These are phyloP conservation scores for Stephanodiscus triporus DNA, from an alignment of 108 stramenopile species.

Conservation along the genomic window DNA sequence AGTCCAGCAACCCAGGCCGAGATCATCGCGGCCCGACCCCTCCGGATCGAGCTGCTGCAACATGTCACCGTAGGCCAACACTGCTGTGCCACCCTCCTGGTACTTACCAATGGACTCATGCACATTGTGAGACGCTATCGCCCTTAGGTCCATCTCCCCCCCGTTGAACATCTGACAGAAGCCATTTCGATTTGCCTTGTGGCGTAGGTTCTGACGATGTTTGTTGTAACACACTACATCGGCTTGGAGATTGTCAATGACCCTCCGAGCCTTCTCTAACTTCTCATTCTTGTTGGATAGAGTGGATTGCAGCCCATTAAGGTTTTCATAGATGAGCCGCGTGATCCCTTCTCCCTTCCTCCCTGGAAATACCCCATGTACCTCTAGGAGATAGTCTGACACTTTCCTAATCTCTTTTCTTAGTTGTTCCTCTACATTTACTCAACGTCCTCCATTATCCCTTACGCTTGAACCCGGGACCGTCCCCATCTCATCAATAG, in stretches of 20 bases:
- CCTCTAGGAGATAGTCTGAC: not conserved
- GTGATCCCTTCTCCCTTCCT: slow-evolving; percentile 2
- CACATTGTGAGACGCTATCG: slow-evolving; percentile 8
- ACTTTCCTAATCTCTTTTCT: not conserved
- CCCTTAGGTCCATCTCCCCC: slow-evolving; percentile 5
- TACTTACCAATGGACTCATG: slow-evolving; percentile 10
- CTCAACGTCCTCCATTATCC: not conserved
- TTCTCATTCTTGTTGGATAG: slow-evolving; percentile 1
- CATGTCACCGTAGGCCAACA: slow-evolving; percentile 2
- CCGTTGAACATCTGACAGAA: slow-evolving; percentile 20
- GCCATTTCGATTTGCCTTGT: slow-evolving; percentile 8
- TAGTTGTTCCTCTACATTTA: not conserved
- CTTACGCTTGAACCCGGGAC: not conserved
- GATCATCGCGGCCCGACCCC: slow-evolving; percentile 5
- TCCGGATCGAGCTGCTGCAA: slow-evolving; percentile 6
- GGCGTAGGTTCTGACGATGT: slow-evolving; percentile 13
- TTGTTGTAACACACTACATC: slow-evolving; percentile 11
- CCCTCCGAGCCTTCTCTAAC: not conserved
- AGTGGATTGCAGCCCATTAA: not conserved
- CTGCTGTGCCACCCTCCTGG: slow-evolving; percentile 22
- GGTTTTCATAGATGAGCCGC: slow-evolving; percentile 6
- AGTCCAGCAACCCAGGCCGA: slow-evolving; percentile 14
- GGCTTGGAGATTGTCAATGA: slow-evolving; percentile 10
- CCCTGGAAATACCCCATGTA: not conserved
- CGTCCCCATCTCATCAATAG: slow-evolving; percentile 3